These are phyloP conservation scores for Suillus cothurnatus DNA, from an alignment of 768 basidiomycete genomes.

Conservation along the genomic window DNA sequence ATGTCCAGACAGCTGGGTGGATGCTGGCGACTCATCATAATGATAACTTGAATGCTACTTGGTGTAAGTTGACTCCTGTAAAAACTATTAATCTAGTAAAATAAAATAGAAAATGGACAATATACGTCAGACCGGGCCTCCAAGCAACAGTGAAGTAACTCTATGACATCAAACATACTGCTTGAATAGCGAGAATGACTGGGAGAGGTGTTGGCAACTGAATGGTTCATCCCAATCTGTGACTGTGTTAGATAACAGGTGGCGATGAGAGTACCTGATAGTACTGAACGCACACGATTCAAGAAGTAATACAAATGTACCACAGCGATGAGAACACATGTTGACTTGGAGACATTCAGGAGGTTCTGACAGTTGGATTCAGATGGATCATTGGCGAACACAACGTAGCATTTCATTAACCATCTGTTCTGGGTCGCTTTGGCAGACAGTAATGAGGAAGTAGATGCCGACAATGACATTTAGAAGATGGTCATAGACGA, in stretches of 20 bases:
- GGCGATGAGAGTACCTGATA: no score
- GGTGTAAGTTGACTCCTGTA: no score
- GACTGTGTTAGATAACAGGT: no score
- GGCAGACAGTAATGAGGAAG: slow-evolving; percentile 51
- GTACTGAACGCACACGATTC: slow-evolving; percentile 56
- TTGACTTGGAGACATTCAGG: slow-evolving; percentile 42
- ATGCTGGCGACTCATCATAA: slow-evolving; percentile 15
- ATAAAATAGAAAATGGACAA: no score
- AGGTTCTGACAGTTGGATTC: slow-evolving; percentile 49
- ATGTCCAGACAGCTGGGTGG: slow-evolving; percentile 20
- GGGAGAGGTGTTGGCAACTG: no score
- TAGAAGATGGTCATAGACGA: slow-evolving; percentile 59
- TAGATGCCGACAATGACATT: slow-evolving; percentile 54
- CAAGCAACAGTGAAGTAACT: no score
- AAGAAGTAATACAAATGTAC: slow-evolving; percentile 46
- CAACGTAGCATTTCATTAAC: slow-evolving; percentile 47
- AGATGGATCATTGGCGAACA: slow-evolving; percentile 41
- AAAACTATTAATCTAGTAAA: no score
- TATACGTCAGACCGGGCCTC: no score
- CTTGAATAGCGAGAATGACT: no score
- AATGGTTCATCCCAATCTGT: no score
- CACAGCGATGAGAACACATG: slow-evolving; percentile 48
- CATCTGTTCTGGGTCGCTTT: slow-evolving; percentile 45
- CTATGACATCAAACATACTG: no score
- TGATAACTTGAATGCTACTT: no score